These are phyloP conservation scores for Ceratobasidium sp. DNA, from an alignment of 1,284 basidiomycete genomes.

Conservation along the genomic window DNA sequence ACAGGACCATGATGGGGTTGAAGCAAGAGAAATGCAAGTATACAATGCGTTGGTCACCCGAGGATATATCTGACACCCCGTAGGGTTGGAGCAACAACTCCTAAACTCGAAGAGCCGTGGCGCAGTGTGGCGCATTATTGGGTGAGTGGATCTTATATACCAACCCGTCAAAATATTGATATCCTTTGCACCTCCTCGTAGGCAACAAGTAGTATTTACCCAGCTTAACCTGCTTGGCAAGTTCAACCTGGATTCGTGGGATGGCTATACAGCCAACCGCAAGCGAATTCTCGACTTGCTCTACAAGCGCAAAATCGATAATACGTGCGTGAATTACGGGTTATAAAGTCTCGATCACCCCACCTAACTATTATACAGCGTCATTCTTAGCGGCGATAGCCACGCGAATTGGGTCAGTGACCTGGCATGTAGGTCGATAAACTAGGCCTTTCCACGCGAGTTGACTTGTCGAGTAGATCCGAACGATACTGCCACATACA, in stretches of 20 bases:
- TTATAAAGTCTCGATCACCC: no score
- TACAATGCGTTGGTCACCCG: not conserved
- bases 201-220: slow-evolving; percentile 64
- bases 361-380: slow-evolving; percentile 16
- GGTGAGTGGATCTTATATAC: slow-evolving; percentile 50
- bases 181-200: slow-evolving; percentile 45
- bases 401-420: slow-evolving; percentile 70
- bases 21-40: slow-evolving; percentile 62
- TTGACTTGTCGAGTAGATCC: slow-evolving; percentile 50
- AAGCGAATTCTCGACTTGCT: slow-evolving; percentile 63
- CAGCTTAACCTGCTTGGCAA: slow-evolving; percentile 55
- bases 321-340: slow-evolving; percentile 54
- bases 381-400: slow-evolving; percentile 67
- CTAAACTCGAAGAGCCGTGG: slow-evolving; percentile 58
- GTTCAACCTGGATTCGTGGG: slow-evolving; percentile 61
- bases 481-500: slow-evolving; percentile 61
- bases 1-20: slow-evolving; percentile 63
- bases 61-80: not conserved
- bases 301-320: slow-evolving; percentile 60
- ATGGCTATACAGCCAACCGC: slow-evolving; percentile 66
- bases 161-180: not conserved
- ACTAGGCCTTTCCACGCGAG: not conserved
- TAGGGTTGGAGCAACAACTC: slow-evolving; percentile 63
- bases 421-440: slow-evolving; percentile 56
- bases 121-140: slow-evolving; percentile 65